Evolutionary conservation across 371 early-diverging fungal species (phyloP), one percentile per base, ranked within the genome.

Genomic region (Umbelopsis sp.): DNA sequence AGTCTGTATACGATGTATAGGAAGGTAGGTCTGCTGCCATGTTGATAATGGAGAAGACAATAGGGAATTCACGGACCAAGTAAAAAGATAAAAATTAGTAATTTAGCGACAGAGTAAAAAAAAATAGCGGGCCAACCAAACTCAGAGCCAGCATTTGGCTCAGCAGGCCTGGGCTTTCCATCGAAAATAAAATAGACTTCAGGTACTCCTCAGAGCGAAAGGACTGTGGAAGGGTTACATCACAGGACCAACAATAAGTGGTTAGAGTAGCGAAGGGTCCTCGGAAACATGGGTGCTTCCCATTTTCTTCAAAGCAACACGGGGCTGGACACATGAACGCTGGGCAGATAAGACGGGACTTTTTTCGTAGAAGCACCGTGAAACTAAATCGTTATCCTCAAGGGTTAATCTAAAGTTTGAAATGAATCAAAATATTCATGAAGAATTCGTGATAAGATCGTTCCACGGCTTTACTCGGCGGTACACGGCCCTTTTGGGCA

Each of bases 1-100:
- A 37, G 35, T 57, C 57, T 25, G 57, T 57, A 29, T 57, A 57
- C 35, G 57, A 57, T 24, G 18, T n/a, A 57, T 57, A 57, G n/a
- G 57, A 16, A 35, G 57, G 14, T 9, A 14, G 35, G 32, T 57
- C 57, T 18, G 57, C 14, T 18, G 35, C 35, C 57, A 57, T 57
- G 57, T 25, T 48, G 4, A 12, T 4, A 57, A 57, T 29, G 29
- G 35, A 24, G 32, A 38, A 35, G 57, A 37, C 29, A 12, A 51
- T 8, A 8, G 29, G 29, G 52, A 24, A 51, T 51, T 25, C 41
- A 41, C 41, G 41, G 41, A 41, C 12, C 41, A 41, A 41, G 41
- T 41, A 7, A 29, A 4, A 41, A 5, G 7, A 16, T 22, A 48
- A 48, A 48, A 48, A 48, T 5, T n/a, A 48, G 48, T 16, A 48